These are phyloP conservation scores for Ogataea trehalophila DNA, from an alignment of 805 yeast genomes.

Conservation along the genomic window DNA sequence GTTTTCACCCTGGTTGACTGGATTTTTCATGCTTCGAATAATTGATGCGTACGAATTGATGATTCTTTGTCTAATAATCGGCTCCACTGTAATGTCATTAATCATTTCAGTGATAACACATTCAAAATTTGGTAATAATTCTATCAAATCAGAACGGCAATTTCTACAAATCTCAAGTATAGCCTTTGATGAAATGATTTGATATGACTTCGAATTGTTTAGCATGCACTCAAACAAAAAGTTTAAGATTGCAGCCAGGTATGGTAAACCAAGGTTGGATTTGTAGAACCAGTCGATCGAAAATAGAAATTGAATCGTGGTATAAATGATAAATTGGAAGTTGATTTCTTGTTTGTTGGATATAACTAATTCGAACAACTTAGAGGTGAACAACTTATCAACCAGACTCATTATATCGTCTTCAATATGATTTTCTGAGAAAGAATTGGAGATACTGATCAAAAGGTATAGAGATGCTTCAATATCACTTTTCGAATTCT, in stretches of 20 bases:
- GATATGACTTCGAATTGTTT: slow-evolving; percentile 17
- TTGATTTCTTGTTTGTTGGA: slow-evolving; percentile 3
- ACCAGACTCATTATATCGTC: slow-evolving; percentile 18
- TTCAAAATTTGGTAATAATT: slow-evolving; percentile 45
- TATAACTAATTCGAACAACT: slow-evolving; percentile 23
- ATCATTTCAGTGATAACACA: slow-evolving; percentile 44
- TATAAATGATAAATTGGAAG: slow-evolving; percentile 34
- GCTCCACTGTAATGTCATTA: slow-evolving; percentile 33
- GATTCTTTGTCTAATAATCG: slow-evolving; percentile 53
- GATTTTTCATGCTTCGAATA: slow-evolving; percentile 48
- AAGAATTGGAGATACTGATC: slow-evolving; percentile 50
- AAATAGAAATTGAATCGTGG: slow-evolving; percentile 55
- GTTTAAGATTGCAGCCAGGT: slow-evolving; percentile 48
- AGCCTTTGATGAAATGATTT: slow-evolving; percentile 46
- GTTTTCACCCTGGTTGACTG: slow-evolving; percentile 36
- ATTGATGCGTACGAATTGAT: slow-evolving; percentile 60
- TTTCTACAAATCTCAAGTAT: slow-evolving; percentile 55
- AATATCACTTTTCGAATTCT: slow-evolving; percentile 28
- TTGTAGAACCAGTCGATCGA: slow-evolving; percentile 58
- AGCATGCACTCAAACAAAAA: slow-evolving; percentile 37
- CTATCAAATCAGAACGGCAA: slow-evolving; percentile 39
- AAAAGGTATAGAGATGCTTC: slow-evolving; percentile 63
- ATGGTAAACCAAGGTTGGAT: slow-evolving; percentile 36
- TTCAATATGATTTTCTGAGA: slow-evolving; percentile 33
- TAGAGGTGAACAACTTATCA: slow-evolving; percentile 25